phyloP scores from a whole-genome alignment of 345 rosid genomes.

The Clausena lansium region DNA sequence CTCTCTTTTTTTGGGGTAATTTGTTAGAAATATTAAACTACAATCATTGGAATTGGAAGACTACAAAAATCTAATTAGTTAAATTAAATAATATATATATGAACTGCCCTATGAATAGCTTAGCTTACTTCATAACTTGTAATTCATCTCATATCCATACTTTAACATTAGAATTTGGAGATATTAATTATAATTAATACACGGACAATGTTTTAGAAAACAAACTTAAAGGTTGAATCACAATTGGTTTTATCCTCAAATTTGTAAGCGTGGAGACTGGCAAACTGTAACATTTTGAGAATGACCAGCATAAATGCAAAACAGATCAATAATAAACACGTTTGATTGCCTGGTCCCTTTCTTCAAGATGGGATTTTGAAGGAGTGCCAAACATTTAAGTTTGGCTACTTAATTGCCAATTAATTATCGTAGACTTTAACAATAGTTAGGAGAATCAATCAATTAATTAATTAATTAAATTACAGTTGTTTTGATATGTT shows the following conservation, averaged over 20 bases:
- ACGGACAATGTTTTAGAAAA: too few relatives aligned
- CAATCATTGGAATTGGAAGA: background rate
- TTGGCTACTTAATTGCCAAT: background rate
- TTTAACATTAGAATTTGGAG: background rate
- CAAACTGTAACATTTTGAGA: background rate
- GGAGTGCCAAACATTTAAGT: too few relatives aligned
- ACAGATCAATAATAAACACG: too few relatives aligned
- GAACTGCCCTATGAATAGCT: too few relatives aligned
- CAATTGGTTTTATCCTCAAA: too few relatives aligned
- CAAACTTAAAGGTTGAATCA: too few relatives aligned
- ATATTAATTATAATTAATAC: too few relatives aligned
- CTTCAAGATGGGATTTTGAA: too few relatives aligned
- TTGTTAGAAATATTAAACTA: background rate
- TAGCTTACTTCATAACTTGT: background rate
- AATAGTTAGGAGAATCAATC: background rate
- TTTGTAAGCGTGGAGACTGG: too few relatives aligned
- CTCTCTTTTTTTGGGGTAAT: background rate
- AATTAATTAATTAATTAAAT: too few relatives aligned
- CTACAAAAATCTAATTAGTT: background rate
- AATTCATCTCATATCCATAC: background rate
- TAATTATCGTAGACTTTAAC: background rate
- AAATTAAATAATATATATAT: too few relatives aligned
- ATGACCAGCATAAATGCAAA: background rate
- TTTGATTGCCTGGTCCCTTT: background rate
- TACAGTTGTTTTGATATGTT: background rate